Evolutionary conservation across 225 moss, liverwort and hornwort genomes (phyloP), one percentile per base, ranked within the genome.

Genomic region (Thuidium tamariscinum): DNA sequence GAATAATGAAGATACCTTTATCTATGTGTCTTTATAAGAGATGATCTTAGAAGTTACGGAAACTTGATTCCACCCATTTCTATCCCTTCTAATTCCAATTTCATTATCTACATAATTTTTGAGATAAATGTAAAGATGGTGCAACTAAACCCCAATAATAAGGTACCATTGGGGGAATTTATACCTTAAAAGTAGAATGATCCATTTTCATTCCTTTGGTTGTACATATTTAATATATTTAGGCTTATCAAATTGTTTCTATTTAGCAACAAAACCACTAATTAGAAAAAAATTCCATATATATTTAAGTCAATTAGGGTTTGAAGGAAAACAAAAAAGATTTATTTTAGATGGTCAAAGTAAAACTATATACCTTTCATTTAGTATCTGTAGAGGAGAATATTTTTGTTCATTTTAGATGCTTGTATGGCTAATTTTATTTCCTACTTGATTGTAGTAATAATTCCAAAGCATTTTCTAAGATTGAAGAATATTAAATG

Each of bases 401-500:
- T 7, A 41, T 14, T 39, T 18, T 39, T 0, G 1, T 39, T 4
- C 5, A 29, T 7, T 44, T 71, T 17, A 29, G 44, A 71, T 71
- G 29, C 29, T 44, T 9, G 6, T 29, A 10, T 17, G 6, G 4
- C 44, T 44, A 1, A 29, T 44, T 71, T 27, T 29, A 16, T 29
- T 29, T 71, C 10, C 3, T 29, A 71, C 2, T 17, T 29, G 3
- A 9, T 29, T 44, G 44, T 13, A 44, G 13, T 44, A 16, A 22
- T 16, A 27, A 71, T 10, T 71, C 1, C 3, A 71, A 16, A 29
- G 3, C 0, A 0, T 16, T 27, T 2, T 4, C 1, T 42, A 16
- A 10, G 3, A 44, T 27, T 27, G 5, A 16, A 16, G 5, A 71
- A 27, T 27, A 71, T 0, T 44, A 0, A 71, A 44, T 44, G n/a